Base-by-base conservation (phyloP, 768 basidiomycete species). In the Pulveroboletus sp. region DNA sequence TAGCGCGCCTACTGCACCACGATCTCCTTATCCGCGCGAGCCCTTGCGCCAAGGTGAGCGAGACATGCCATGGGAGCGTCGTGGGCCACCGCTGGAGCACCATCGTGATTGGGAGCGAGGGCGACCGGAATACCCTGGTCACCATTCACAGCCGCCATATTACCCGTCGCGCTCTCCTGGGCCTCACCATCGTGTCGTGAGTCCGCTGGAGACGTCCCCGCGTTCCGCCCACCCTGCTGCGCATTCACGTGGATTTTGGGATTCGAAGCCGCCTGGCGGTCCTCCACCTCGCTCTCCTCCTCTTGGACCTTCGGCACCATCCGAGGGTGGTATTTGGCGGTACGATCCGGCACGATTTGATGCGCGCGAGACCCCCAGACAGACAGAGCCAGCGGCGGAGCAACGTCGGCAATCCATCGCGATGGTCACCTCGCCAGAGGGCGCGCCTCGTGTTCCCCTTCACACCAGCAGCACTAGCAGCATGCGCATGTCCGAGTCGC, bases 311-410 rank as follows among this genome's bases (percentile, higher is more conserved):
- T 60, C 66, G 6, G 66, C 65, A 9, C 71, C 70, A 28, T 70
- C 71, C 10, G 81, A 81, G 44, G 71, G 64, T 26, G 60, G 74
- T 0, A 69, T 66, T 14, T 73, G 80, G 55, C 74, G 85, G 15
- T 88, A 87, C 54, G 86, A 87, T 57, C 83, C 83, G 0, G 66
- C 66, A 6, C 72, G 79, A 18, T 77, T 77, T 53, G 78, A 79
- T 36, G 64, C 68, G 38, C 74, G 78, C 32, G 81, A 80, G 46
- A 54, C 58, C 2, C 64, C 68, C 5, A 56, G 70, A 53, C 64
- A 68, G 55, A 49, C 58, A 6, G 70, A 70, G 9, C 39, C 59
- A 11, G 55, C 18, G 11, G 8, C 56, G 24, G 70, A 71, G 32
- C 73, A 75, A 31, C 70, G 67, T 28, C 60, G 66, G 36, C 66